Base-by-base conservation (phyloP, 2,329 filamentous ascomycete species). In the Fonsecaea multimorphosa region DNA sequence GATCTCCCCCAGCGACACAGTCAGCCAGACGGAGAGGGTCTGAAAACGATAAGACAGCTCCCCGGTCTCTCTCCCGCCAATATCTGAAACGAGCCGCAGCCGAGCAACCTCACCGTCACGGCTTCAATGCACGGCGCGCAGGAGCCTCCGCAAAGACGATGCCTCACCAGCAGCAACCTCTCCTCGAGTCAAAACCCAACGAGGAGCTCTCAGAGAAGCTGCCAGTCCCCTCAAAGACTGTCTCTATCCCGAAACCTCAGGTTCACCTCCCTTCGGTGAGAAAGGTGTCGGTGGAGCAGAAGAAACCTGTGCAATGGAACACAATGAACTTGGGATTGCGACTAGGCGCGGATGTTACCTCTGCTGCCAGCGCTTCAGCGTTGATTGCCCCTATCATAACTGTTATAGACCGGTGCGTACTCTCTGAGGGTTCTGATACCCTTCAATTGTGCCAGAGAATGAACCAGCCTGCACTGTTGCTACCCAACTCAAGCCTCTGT, bases 321-420 rank as follows among this genome's bases (percentile, higher is more conserved):
- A 93, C 91, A 27, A 85, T 87, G 70, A 89, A 91, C 71, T 78
- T 96, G 62, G 85, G 85, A 14, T 77, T 84, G 70, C 85, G 92
- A 59, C 74, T 96, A 12, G 86, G 83, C 51, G 85, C 87, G 16
- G 92, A 97, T 80, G 78, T 86, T 24, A 77, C 85, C 52, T 89
- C 89, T 73, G 93, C 92, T 1, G 84, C 86, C 1, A 85, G 86
- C 53, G 91, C 93, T 11, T 92, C 90, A 1, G 85, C 85, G 6
- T 80, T 95, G 67, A 90, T 97, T 55, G 92, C 93, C 61, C 93
- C 93, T 1, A 76, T 96, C 44, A 94, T 97, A 69, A 91, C 90
- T 40, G 89, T 95, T 70, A 95, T 97, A 78, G 93, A 97, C 78
- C 87, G 90, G 91, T 93, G 81, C 66, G 81, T 73, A n/a, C 51